These are phyloP conservation scores for Saksenaea vasiformis DNA, from an alignment of 371 early-diverging fungal species.

Conservation along the genomic window DNA sequence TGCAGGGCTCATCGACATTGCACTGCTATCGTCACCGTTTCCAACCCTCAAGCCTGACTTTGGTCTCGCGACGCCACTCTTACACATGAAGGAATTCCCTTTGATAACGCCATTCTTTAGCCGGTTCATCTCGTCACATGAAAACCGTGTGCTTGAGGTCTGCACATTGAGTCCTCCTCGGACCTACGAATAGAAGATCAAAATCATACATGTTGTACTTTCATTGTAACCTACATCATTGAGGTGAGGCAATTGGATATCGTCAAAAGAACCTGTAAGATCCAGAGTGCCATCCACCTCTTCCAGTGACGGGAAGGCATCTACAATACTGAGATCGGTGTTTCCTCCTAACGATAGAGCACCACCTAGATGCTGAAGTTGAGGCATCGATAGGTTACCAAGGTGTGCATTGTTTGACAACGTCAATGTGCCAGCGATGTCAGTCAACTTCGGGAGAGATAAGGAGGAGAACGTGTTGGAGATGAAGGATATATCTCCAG, in stretches of 20 bases:
- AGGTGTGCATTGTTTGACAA: constrained; percentile 47
- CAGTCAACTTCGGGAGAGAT: constrained; percentile 29
- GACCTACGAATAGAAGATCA: constrained; percentile 14
- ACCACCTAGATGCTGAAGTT: constrained; percentile 49
- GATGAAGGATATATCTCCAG: constrained; percentile 48
- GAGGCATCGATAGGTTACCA: constrained; percentile 40
- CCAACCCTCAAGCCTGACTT: constrained; percentile 25
- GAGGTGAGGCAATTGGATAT: constrained; percentile 39
- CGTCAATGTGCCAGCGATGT: constrained; percentile 49
- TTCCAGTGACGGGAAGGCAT: constrained; percentile 41
- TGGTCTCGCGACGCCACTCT: constrained; percentile 34
- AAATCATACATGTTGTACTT: background rate
- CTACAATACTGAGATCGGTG: constrained; percentile 28
- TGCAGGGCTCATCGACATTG: background rate
- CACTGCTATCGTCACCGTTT: background rate
- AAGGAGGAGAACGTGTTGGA: constrained; percentile 45
- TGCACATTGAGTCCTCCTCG: constrained; percentile 49
- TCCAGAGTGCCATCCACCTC: constrained; percentile 56
- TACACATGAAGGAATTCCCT: constrained; percentile 42
- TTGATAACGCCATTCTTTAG: constrained; percentile 42
- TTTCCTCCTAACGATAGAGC: constrained; percentile 54
- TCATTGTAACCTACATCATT: constrained; percentile 26
- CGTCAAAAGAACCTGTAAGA: constrained; percentile 47
- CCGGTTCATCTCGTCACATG: constrained; percentile 37
- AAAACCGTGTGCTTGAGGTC: constrained; percentile 36